Conservation (phyloP, 768 basidiomycete species). For the Favolaschia claudopus region DNA sequence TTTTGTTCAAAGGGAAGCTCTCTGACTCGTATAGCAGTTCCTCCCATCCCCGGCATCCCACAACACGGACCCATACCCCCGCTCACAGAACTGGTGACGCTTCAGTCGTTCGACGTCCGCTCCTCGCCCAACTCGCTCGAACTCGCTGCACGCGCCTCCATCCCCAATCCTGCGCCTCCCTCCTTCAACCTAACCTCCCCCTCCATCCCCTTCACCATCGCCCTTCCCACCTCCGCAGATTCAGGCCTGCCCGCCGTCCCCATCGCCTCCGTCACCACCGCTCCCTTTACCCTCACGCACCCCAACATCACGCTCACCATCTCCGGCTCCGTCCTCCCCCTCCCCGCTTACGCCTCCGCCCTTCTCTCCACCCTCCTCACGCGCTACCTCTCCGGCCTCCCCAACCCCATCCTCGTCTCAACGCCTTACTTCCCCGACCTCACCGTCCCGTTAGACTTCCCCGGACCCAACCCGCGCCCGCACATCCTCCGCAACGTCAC, state of each 20-base stretch:
- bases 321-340: slow-evolving; percentile 63
- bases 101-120: slow-evolving; percentile 59
- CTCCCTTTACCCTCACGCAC: slow-evolving; percentile 66
- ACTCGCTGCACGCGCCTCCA: slow-evolving; percentile 61
- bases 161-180: slow-evolving; percentile 64
- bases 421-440: slow-evolving; percentile 62
- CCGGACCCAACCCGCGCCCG: slow-evolving; percentile 69
- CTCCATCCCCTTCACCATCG: slow-evolving; percentile 67
- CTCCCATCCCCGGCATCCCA: slow-evolving; percentile 71
- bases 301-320: slow-evolving; percentile 72
- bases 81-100: slow-evolving; percentile 64
- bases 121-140: slow-evolving; percentile 43
- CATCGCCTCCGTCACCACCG: slow-evolving; percentile 61
- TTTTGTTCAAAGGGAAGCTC: background rate
- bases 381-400: slow-evolving; percentile 64
- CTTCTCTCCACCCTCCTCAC: slow-evolving; percentile 69
- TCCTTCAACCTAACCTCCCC: slow-evolving; percentile 60
- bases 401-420: slow-evolving; percentile 65
- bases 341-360: slow-evolving; percentile 46
- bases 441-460: slow-evolving; percentile 61
- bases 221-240: slow-evolving; percentile 46
- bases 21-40: slow-evolving; percentile 51
- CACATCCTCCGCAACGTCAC: slow-evolving; percentile 75
- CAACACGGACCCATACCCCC: slow-evolving; percentile 58
- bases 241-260: no score